Evolutionary conservation across 768 basidiomycete genomes (phyloP).

Genomic region (Lactarius tabidus): DNA sequence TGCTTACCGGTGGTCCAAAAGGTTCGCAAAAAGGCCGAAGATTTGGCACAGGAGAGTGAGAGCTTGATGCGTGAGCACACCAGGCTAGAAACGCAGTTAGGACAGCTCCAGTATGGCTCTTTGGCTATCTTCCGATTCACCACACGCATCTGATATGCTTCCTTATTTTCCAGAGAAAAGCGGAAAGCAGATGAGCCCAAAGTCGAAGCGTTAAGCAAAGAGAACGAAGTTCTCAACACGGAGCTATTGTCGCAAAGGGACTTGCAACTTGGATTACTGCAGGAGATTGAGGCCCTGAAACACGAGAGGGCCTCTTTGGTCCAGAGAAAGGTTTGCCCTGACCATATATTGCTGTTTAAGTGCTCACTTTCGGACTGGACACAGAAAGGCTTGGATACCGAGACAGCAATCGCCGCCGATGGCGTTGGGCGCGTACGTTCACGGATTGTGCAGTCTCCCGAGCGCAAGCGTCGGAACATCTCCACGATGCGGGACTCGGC

Average conservation of each 20-base stretch:
- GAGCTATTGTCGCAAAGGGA: slow-evolving; percentile 70
- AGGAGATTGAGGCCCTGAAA: slow-evolving; percentile 69
- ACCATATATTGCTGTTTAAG: not conserved
- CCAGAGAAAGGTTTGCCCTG: slow-evolving; percentile 52
- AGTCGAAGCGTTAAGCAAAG: slow-evolving; percentile 53
- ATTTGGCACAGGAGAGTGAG: slow-evolving; percentile 59
- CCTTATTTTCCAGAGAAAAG: slow-evolving; percentile 42
- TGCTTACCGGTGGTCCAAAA: slow-evolving; percentile 56
- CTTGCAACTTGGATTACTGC: slow-evolving; percentile 50
- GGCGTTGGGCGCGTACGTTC: slow-evolving; percentile 58
- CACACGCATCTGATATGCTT: not conserved
- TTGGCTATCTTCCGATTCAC: not conserved
- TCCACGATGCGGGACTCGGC: slow-evolving; percentile 64
- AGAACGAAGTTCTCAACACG: slow-evolving; percentile 58
- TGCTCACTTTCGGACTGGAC: not conserved
- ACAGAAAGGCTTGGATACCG: slow-evolving; percentile 59
- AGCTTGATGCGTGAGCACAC: slow-evolving; percentile 46
- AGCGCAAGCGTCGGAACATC: slow-evolving; percentile 82
- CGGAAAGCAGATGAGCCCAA: slow-evolving; percentile 66
- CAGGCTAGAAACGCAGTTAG: slow-evolving; percentile 50
- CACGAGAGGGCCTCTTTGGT: slow-evolving; percentile 60
- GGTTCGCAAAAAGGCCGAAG: slow-evolving; percentile 57
- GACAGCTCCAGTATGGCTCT: slow-evolving; percentile 50
- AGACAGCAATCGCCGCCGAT: slow-evolving; percentile 56
- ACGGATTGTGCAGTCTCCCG: slow-evolving; percentile 88